These are phyloP conservation scores for Trifolium repens DNA, from an alignment of 306 rosid species.

Conservation along the genomic window DNA sequence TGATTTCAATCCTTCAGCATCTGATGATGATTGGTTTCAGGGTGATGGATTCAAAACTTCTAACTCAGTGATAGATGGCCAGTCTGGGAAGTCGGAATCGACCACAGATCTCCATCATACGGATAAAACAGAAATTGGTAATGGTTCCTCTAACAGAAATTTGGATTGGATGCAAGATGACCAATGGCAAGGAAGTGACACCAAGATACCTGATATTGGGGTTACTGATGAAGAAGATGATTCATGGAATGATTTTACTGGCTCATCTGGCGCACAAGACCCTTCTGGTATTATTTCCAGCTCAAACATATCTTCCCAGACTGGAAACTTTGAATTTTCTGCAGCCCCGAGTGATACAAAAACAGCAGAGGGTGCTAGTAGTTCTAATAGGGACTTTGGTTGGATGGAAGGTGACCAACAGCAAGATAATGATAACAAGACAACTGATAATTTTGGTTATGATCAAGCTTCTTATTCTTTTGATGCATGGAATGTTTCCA, in stretches of 20 bases:
- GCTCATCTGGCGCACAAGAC: constrained; percentile 53
- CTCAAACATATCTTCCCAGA: constrained; percentile 43
- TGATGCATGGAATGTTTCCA: constrained; percentile 68
- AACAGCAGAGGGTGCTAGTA: constrained; percentile 46
- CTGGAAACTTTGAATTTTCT: constrained; percentile 47
- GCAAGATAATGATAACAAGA: constrained; percentile 49
- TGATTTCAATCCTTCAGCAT: constrained; percentile 50
- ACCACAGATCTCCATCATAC: constrained; percentile 38
- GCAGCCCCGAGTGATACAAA: constrained; percentile 43
- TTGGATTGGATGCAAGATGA: constrained; percentile 63
- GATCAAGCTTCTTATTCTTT: constrained; percentile 51
- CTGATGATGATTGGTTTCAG: constrained; percentile 61
- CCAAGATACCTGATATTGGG: constrained; percentile 49
- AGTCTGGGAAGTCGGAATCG: constrained; percentile 48
- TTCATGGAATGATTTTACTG: constrained; percentile 72
- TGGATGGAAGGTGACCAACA: constrained; percentile 57
- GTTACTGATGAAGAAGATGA: constrained; percentile 47
- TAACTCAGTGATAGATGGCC: constrained; percentile 43
- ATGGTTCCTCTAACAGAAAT: constrained; percentile 45
- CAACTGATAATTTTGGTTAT: constrained; percentile 43
- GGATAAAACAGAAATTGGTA: constrained; percentile 47
- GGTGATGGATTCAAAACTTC: constrained; percentile 61
- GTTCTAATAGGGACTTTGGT: constrained; percentile 43
- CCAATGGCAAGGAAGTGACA: constrained; percentile 50
- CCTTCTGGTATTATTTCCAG: constrained; percentile 48